Base-by-base conservation (phyloP, 169 alveolate species). In the Plasmodium chabaudi region DNA sequence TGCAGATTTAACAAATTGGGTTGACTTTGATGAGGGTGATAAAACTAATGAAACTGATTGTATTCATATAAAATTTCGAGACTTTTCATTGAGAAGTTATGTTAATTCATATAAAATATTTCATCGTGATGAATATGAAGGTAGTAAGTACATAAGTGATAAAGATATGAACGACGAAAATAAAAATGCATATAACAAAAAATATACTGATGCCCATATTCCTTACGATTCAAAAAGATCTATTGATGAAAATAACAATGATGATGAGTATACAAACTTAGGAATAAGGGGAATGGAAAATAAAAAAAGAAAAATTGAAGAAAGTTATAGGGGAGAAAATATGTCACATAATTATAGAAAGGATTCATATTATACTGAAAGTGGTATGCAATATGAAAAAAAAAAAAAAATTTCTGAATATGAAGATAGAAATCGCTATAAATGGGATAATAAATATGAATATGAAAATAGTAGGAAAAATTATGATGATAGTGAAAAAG, bases 1-100 rank as follows among this genome's bases (percentile, higher is more conserved):
- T 63, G 75, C 77, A 7, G 71, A 77, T 63, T 63, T 57, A 27
- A 25, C 71, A 10, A 63, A 77, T 39, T 77, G 88, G 77, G 2
- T 64, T 21, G n/a, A 27, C n/a, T 42, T 13, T 17, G 68, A 61
- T 63, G 34, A 74, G 2, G 44, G 23, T 64, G 25, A 21, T 64
- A 27, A 49, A 42, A 17, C 27, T 42, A 46, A 53, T 2, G 72
- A 44, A 27, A 17, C 25, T 1, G 10, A 47, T 42, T 34, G 34
- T 17, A 13, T 64, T n/a, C 34, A 15, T 23, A 23, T 77, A 34
- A 77, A 64, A 49, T 77, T 77, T 77, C 46, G 69, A 56, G 49
- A 77, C 25, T 63, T 27, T 13, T 42, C 15, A 9, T 5, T 77
- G 19, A 23, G 88, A 42, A 77, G 53, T 12, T 77, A 63, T 64